Conservation (phyloP, 768 basidiomycete genomes). For the button mushroom (Agaricus bisporus) region DNA sequence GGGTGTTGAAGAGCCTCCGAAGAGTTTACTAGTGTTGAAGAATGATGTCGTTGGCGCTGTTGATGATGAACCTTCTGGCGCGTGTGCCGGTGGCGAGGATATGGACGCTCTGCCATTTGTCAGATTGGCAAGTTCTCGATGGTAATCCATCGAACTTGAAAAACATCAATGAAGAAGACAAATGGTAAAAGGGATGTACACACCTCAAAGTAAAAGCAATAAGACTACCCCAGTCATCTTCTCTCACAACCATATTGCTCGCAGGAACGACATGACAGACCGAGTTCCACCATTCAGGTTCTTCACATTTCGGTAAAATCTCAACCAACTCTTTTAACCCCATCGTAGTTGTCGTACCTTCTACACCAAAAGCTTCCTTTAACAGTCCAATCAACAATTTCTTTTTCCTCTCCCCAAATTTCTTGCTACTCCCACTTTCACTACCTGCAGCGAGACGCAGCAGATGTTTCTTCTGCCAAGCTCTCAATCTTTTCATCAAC, state of each 20-base stretch:
- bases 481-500: constrained; percentile 44
- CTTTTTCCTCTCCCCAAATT: constrained; percentile 8
- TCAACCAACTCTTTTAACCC: not conserved
- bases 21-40: constrained; percentile 34
- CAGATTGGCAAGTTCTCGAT: constrained; percentile 37
- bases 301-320: constrained; percentile 13
- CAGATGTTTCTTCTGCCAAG: constrained; percentile 67
- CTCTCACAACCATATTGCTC: constrained; percentile 57
- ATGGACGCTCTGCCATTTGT: constrained; percentile 22
- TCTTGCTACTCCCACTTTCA: not conserved
- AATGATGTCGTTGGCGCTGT: constrained; percentile 14
- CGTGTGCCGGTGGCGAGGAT: constrained; percentile 15
- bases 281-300: constrained; percentile 62
- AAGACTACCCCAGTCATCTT: constrained; percentile 74
- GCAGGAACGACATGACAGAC: constrained; percentile 63
- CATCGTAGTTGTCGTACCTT: not conserved
- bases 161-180: constrained; percentile 3
- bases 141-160: constrained; percentile 55
- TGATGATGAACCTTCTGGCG: constrained; percentile 15
- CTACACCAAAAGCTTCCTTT: constrained; percentile 20
- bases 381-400: constrained; percentile 11
- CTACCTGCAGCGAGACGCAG: not conserved
- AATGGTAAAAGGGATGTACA: constrained; percentile 11
- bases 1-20: constrained; percentile 27
- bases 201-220: constrained; percentile 74